Base-by-base conservation (phyloP, 257 asterid genomes). In the Paulownia fortunei region DNA sequence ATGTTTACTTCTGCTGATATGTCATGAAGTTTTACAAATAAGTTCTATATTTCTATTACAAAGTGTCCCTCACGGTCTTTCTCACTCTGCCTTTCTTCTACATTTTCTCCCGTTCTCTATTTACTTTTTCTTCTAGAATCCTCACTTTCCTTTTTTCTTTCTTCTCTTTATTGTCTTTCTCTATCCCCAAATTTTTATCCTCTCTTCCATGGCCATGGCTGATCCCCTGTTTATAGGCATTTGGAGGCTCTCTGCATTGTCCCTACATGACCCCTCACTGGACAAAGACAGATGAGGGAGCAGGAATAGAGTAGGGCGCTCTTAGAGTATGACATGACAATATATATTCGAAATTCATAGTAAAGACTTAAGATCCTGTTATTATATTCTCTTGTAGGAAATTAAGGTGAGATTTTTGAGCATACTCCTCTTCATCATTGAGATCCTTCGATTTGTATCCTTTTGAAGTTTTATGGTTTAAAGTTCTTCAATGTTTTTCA, bases 341-440 rank as follows among this genome's bases (percentile, higher is more conserved):
- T 67, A 15, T 27, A 6, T 16, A 42, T 10, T 12, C 7, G 13
- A 54, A 2, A 44, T 41, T 55, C 16, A 32, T 24, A 0, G 47
- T 19, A 46, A 9, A 30, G 37, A 67, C 76, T 72, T 61, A 30
- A 24, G 23, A 37, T 41, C 54, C 47, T 56, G 52, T 46, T 77
- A 44, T 19, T 42, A 16, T 56, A 21, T 32, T 49, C 18, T 23
- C 7, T 49, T 34, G 36, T 13, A 70, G 58, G 77, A 34, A 59
- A 69, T 18, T 59, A 32, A 30, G 44, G 13, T 27, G 62, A 49
- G 27, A 8, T 42, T 18, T 37, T 6, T 42, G 27, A 47, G 42
- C n/a, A n/a, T 32, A 30, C 63, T 77, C 24, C 58, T 5, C 21
- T 30, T 34, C 73, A 49, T 56, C 74, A 36, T 66, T 37, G 13